Percentiles rank a stretch among this genome's conserved stretches.
Evolutionary conservation across 1,139 yeast genomes (phyloP).

Genomic region (Nematodospora anomalae): DNA sequence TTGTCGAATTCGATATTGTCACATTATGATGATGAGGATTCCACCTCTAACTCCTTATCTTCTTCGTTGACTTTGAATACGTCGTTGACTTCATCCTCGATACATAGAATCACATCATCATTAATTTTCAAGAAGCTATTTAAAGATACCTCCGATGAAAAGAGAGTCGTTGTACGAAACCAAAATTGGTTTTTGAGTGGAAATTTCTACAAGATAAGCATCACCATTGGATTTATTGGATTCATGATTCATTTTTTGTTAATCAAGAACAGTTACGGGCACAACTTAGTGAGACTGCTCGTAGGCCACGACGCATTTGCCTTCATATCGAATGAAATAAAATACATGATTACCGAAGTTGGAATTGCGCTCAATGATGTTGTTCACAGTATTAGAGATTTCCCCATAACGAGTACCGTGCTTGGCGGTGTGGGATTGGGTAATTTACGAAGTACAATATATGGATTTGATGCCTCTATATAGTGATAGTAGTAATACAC

Average conservation of each 20-base stretch:
- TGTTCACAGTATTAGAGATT: conserved; percentile 16
- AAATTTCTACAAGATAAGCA: conserved; percentile 34
- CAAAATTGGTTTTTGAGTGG: conserved; percentile 12
- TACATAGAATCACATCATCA: conserved; percentile 36
- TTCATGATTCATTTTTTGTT: conserved; percentile 38
- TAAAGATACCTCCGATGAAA: conserved; percentile 12
- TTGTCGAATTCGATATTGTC: conserved; percentile 14
- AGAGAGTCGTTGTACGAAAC: conserved; percentile 12
- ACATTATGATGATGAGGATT: conserved; percentile 20
- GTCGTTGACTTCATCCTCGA: conserved; percentile 32
- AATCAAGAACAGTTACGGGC: conserved; percentile 22
- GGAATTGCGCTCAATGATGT: conserved; percentile 17
- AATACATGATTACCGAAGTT: conserved; percentile 13
- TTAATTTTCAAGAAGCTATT: conserved; percentile 33
- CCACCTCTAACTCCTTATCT: conserved; percentile 32
- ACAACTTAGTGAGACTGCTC: conserved; percentile 4
- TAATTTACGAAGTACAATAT: conserved; percentile 26
- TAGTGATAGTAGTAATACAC: not conserved
- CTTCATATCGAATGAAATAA: not conserved
- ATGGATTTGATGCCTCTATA: conserved; percentile 3
- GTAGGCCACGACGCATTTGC: not conserved
- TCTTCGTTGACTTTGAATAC: conserved; percentile 39
- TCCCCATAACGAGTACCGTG: conserved; percentile 18
- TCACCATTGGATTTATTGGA: conserved; percentile 45
- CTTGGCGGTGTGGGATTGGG: conserved; percentile 36